A percentile compares a stretch with the other conserved stretches of the same genome.
Conservation (phyloP, 805 yeast species). For the Wickerhamiella alocasiicola region DNA sequence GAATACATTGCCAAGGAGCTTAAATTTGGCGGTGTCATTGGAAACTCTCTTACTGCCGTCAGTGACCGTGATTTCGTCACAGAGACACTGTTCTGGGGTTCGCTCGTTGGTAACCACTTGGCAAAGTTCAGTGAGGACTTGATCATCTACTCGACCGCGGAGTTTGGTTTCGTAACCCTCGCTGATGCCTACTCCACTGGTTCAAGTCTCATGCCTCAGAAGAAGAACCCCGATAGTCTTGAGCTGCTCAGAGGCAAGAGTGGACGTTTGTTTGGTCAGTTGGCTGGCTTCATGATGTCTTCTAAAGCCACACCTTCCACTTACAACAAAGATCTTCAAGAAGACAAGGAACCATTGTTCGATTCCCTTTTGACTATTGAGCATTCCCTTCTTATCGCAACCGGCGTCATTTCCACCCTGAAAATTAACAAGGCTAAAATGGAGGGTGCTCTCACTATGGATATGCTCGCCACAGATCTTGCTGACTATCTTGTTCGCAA, state of each 20-base stretch:
- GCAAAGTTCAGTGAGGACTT: slow-evolving; percentile 91
- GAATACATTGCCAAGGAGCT: slow-evolving; percentile 71
- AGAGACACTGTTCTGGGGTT: slow-evolving; percentile 90
- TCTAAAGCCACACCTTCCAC: slow-evolving; percentile 96
- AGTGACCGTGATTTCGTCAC: slow-evolving; percentile 96
- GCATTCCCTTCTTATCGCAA: slow-evolving; percentile 86
- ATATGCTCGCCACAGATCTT: slow-evolving; percentile 96
- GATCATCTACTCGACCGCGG: slow-evolving; percentile 92
- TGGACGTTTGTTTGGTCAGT: slow-evolving; percentile 91
- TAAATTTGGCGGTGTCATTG: slow-evolving; percentile 77
- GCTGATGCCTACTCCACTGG: slow-evolving; percentile 99
- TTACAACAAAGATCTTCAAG: slow-evolving; percentile 97
- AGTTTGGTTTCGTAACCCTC: slow-evolving; percentile 83
- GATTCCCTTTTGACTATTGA: slow-evolving; percentile 83
- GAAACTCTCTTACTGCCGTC: slow-evolving; percentile 93
- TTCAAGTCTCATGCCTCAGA: slow-evolving; percentile 96
- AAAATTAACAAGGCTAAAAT: slow-evolving; percentile 58
- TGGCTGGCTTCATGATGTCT: slow-evolving; percentile 93
- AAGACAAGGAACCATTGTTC: slow-evolving; percentile 96
- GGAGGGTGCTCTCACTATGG: slow-evolving; percentile 89
- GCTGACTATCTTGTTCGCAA: slow-evolving; percentile 96
- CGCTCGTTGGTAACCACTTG: slow-evolving; percentile 88
- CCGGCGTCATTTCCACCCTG: slow-evolving; percentile 90
- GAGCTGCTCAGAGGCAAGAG: slow-evolving; percentile 94
- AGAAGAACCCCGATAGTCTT: slow-evolving; percentile 93